Evolutionary conservation across 2,329 filamentous ascomycete species (phyloP).

Genomic region (Coniochaeta pulveracea): DNA sequence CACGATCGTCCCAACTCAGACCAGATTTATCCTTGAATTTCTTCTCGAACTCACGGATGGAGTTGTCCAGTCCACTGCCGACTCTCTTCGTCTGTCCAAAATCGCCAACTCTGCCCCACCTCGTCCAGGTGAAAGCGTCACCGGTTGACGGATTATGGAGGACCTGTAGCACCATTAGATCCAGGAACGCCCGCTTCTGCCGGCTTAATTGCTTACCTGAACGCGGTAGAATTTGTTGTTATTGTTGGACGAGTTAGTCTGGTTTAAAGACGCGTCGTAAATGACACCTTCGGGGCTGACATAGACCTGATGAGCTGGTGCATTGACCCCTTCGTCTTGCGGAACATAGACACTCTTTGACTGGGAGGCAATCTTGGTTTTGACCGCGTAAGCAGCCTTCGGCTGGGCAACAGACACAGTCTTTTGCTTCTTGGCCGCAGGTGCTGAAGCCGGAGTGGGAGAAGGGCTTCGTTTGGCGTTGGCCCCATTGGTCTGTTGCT

Average conservation of each 20-base stretch:
- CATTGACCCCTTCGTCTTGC: conserved; percentile 32
- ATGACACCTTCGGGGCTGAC: conserved; percentile 56
- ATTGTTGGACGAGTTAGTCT: conserved; percentile 60
- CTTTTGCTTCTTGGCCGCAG: conserved; percentile 18
- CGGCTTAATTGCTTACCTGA: conserved; percentile 38
- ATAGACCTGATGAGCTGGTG: conserved; percentile 41
- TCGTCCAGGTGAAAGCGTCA: conserved; percentile 54
- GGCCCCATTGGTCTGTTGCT: too few relatives aligned
- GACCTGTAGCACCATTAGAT: conserved; percentile 20
- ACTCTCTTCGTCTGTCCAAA: conserved; percentile 35
- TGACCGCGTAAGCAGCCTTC: conserved; percentile 21
- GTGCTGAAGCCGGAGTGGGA: conserved; percentile 11
- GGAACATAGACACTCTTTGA: conserved; percentile 34
- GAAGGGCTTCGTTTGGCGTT: conserved; percentile 13
- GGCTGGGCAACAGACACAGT: conserved; percentile 14
- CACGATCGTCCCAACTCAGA: conserved; percentile 40
- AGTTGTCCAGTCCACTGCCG: conserved; percentile 29
- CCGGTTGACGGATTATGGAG: conserved; percentile 23
- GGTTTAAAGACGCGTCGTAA: conserved; percentile 70
- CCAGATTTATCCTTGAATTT: conserved; percentile 55
- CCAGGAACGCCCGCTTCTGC: background rate
- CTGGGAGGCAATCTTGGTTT: conserved; percentile 24
- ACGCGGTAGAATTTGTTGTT: conserved; percentile 78
- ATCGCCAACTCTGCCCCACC: conserved; percentile 71
- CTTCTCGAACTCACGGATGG: conserved; percentile 40